Percentiles rank a stretch among this genome's conserved stretches.
phyloP scores from a whole-genome alignment of 306 rosid genomes.

The Pyrus betulifolia region DNA sequence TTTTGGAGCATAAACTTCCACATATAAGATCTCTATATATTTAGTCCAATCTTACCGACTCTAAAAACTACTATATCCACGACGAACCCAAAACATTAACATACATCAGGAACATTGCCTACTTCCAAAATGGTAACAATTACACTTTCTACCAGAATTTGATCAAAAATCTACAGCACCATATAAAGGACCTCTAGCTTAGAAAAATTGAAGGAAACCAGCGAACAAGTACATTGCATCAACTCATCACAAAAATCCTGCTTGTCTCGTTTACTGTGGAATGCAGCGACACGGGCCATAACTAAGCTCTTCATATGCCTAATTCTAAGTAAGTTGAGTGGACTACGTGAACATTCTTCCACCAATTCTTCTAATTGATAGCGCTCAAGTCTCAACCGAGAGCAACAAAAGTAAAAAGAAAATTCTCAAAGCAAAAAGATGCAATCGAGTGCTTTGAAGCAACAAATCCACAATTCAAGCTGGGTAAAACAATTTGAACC shows the following conservation, averaged over 20 bases:
- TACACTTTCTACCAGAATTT: neutral
- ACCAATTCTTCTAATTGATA: neutral
- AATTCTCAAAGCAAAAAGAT: neutral
- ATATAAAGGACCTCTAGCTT: neutral
- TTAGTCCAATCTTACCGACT: neutral
- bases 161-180: neutral
- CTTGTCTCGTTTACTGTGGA: neutral
- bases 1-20: neutral
- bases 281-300: neutral
- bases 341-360: neutral
- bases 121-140: neutral
- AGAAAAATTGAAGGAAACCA: neutral
- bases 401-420: neutral
- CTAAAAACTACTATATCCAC: neutral
- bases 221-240: neutral
- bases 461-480: neutral
- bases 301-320: neutral
- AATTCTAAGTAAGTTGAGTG: neutral
- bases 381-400: neutral
- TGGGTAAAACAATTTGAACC: neutral
- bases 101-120: neutral
- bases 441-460: neutral
- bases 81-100: neutral
- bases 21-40: neutral
- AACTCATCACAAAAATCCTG: neutral